Base-by-base conservation (phyloP, 306 rosid genomes). In the Lathyrus sativus region DNA sequence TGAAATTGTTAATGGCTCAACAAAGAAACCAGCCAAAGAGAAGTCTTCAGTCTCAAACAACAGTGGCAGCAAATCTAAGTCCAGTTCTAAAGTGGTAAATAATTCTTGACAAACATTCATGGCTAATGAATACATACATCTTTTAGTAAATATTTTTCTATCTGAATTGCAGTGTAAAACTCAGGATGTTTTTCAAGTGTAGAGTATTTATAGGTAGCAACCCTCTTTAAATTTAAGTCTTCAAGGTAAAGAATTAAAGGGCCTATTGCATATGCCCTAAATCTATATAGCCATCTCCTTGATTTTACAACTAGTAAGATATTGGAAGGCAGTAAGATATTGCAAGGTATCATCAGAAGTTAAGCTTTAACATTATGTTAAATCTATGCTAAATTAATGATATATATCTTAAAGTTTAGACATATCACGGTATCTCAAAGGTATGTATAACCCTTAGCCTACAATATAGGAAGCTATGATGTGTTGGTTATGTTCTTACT, bases 21-120 rank as follows among this genome's bases (percentile, higher is more conserved):
- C 80, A 14, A 92, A 92, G 83, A 87, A 86, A 79, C 88, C 71
- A 76, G 85, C 56, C n/a, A 89, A 89, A 85, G 95, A 89, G 58
- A 92, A 87, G 84, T 72, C 92, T 54, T 81, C 96, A 9, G 82
- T 75, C 55, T 74, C 89, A 65, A 87, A 82, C 78, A 86, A 81
- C 69, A 82, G 84, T 13, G 83, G 91, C 85, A 87, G 71, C 87
- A 92, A 83, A 77, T 76, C 95, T 51, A 92, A 87, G 88, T 81
- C 91, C 48, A 70, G 71, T 74, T 62, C 89, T 68, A 92, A 87
- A 84, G 71, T 8, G 84, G 95, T 87, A 85, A 74, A 49, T 45
- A 14, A 50, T 55, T 53, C 44, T 55, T 13, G 62, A 35, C 63
- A 18, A 51, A 45, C 22, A 11, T 39, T 67, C 41, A 15, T 66